These are phyloP conservation scores for Pythium folliculosum DNA, from an alignment of 352 stramenopile genomes.

Conservation along the genomic window DNA sequence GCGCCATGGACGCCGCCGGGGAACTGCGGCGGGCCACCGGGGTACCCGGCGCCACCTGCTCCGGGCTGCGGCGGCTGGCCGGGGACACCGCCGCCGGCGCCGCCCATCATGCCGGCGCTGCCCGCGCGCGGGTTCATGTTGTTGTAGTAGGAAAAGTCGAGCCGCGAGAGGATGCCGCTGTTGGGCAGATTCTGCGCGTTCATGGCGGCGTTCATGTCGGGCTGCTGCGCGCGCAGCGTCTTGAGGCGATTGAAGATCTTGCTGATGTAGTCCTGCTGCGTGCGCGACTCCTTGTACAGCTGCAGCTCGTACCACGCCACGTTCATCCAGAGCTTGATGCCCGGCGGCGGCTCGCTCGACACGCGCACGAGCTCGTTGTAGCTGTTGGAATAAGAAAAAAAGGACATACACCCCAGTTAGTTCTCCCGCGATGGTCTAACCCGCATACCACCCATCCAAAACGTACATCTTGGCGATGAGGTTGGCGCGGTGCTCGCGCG, in stretches of 20 bases:
- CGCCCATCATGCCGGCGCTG: conserved; percentile 18
- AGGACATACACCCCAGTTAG: not conserved
- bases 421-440: not conserved
- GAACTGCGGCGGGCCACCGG: conserved; percentile 47
- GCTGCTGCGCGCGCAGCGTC: conserved; percentile 69
- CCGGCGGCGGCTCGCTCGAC: conserved; percentile 70
- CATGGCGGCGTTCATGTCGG: conserved; percentile 73
- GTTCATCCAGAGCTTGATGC: conserved; percentile 89
- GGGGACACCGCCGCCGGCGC: conserved; percentile 2
- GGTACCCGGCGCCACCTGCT: conserved; percentile 26
- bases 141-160: conserved; percentile 81
- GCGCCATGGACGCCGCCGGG: conserved; percentile 27
- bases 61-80: conserved; percentile 23
- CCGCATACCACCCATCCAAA: too few species aligned
- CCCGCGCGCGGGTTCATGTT: conserved; percentile 50
- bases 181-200: conserved; percentile 62
- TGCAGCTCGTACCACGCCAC: conserved; percentile 85
- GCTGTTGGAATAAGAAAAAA: conserved; percentile 27
- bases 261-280: conserved; percentile 86
- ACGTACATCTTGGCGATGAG: conserved; percentile 84
- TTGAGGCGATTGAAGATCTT: conserved; percentile 87
- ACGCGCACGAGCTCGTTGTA: conserved; percentile 87
- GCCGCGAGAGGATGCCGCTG: conserved; percentile 67
- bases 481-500: conserved; percentile 77
- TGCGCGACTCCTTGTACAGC: conserved; percentile 82